A percentile compares a stretch with the other conserved stretches of the same genome.
Conservation (phyloP, 1,284 basidiomycete species). For the Moesziomyces antarcticus region DNA sequence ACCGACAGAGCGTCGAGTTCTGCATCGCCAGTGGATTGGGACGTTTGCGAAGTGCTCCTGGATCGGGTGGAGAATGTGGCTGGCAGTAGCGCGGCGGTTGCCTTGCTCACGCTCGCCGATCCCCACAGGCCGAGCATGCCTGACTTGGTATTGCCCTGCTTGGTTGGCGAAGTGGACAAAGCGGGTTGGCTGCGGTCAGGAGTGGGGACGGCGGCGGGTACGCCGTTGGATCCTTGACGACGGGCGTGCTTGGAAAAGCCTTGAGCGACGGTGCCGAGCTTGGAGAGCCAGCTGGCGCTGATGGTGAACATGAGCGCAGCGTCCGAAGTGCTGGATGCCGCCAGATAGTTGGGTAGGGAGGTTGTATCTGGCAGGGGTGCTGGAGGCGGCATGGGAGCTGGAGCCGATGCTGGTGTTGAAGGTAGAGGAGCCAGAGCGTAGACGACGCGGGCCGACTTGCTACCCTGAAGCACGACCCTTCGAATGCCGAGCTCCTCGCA, state of each 20-base stretch:
- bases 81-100: slow-evolving; percentile 33
- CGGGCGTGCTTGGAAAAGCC: slow-evolving; percentile 60
- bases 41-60: slow-evolving; percentile 4
- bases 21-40: slow-evolving; percentile 34
- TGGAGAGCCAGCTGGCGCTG: slow-evolving; percentile 64
- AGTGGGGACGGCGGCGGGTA: slow-evolving; percentile 1
- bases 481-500: slow-evolving; percentile 78
- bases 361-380: slow-evolving; percentile 29
- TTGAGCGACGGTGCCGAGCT: slow-evolving; percentile 65
- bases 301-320: slow-evolving; percentile 60
- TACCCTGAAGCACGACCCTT: slow-evolving; percentile 69
- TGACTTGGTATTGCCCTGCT: slow-evolving; percentile 10
- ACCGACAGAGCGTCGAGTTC: slow-evolving; percentile 44
- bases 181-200: slow-evolving; percentile 7
- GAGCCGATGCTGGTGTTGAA: slow-evolving; percentile 24
- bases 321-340: slow-evolving; percentile 17
- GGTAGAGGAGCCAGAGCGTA: slow-evolving; percentile 53
- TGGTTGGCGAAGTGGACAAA: slow-evolving; percentile 21
- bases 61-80: slow-evolving; percentile 12
- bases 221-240: slow-evolving; percentile 24
- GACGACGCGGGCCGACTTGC: slow-evolving; percentile 66
- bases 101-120: slow-evolving; percentile 39
- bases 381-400: slow-evolving; percentile 52
- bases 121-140: slow-evolving; percentile 54
- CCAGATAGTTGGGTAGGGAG: slow-evolving; percentile 30